These are phyloP conservation scores for Ustilago tritici DNA, from an alignment of 1,284 basidiomycete genomes.

Conservation along the genomic window DNA sequence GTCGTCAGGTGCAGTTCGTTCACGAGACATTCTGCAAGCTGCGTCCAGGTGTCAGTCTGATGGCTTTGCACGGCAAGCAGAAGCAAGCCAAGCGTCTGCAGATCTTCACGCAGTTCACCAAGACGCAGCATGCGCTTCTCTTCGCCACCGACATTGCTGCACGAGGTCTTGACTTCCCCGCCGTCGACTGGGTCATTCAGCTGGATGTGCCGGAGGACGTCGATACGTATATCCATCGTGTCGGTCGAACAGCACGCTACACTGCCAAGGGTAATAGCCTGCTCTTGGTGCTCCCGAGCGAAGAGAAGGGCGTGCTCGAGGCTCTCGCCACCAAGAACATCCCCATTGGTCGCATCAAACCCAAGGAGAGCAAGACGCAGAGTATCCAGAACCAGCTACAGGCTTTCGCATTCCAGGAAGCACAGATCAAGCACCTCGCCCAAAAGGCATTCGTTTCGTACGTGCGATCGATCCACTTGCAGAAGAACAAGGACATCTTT, in stretches of 20 bases:
- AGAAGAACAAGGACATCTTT: conserved; percentile 94
- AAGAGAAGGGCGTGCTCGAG: conserved; percentile 87
- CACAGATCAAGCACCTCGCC: conserved; percentile 96
- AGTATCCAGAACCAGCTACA: conserved; percentile 89
- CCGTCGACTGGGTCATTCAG: conserved; percentile 97
- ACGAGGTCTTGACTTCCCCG: conserved; percentile 94
- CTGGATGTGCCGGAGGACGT: conserved; percentile 97
- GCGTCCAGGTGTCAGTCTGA: conserved; percentile 89
- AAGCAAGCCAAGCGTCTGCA: conserved; percentile 87
- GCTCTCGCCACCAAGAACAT: conserved; percentile 82
- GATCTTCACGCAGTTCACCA: conserved; percentile 65
- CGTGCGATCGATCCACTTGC: conserved; percentile 89
- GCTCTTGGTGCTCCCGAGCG: conserved; percentile 85
- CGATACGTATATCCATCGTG: conserved; percentile 98
- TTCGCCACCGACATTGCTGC: conserved; percentile 91
- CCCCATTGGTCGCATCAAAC: conserved; percentile 80
- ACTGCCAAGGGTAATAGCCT: conserved; percentile 89
- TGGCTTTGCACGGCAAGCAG: conserved; percentile 96
- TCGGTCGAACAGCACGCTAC: conserved; percentile 94
- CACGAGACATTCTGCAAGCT: conserved; percentile 95
- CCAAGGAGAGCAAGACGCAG: conserved; percentile 87
- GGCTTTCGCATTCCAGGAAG: conserved; percentile 91
- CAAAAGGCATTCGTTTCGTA: conserved; percentile 98
- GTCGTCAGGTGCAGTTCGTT: conserved; percentile 89
- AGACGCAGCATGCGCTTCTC: conserved; percentile 63